phyloP scores from a whole-genome alignment of 1,284 basidiomycete species.

The Cryptococcus hybrid region DNA sequence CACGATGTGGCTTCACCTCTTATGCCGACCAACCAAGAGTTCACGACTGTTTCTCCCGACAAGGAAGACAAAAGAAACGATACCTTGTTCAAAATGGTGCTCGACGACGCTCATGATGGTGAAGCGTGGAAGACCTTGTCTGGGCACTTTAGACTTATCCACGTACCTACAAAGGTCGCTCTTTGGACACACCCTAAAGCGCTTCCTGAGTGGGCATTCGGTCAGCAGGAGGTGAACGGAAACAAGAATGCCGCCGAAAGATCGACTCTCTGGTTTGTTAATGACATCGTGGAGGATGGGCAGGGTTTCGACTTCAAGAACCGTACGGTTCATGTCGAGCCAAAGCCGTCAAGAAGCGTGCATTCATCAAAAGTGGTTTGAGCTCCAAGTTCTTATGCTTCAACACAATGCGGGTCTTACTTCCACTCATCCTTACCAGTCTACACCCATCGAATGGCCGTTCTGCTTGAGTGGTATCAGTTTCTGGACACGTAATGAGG shows the following conservation, averaged over 20 bases:
- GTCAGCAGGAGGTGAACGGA: slow-evolving; percentile 97
- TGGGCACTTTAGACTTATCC: slow-evolving; percentile 83
- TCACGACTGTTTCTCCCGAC: slow-evolving; percentile 81
- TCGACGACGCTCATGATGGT: slow-evolving; percentile 70
- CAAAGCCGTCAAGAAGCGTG: slow-evolving; percentile 74
- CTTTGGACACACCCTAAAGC: slow-evolving; percentile 87
- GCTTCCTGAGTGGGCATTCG: slow-evolving; percentile 94
- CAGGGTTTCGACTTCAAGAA: slow-evolving; percentile 60
- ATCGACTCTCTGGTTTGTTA: slow-evolving; percentile 81
- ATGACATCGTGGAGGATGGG: slow-evolving; percentile 73
- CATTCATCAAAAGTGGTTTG: slow-evolving; percentile 94
- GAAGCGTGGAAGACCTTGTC: slow-evolving; percentile 88
- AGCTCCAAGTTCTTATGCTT: slow-evolving; percentile 92
- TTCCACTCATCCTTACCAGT: slow-evolving; percentile 92
- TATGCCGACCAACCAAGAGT: slow-evolving; percentile 98
- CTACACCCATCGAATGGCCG: slow-evolving; percentile 94
- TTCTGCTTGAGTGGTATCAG: slow-evolving; percentile 93
- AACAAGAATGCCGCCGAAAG: slow-evolving; percentile 89
- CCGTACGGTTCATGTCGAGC: slow-evolving; percentile 56
- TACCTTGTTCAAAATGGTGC: slow-evolving; percentile 74
- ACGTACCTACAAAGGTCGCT: slow-evolving; percentile 83
- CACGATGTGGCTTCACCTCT: slow-evolving; percentile 97
- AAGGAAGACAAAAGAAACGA: slow-evolving; percentile 70
- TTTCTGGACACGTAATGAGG: slow-evolving; percentile 90
- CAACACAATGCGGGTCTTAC: slow-evolving; percentile 97